phyloP scores from a whole-genome alignment of 495 filamentous ascomycete species.

The Aspergillus baeticus region DNA sequence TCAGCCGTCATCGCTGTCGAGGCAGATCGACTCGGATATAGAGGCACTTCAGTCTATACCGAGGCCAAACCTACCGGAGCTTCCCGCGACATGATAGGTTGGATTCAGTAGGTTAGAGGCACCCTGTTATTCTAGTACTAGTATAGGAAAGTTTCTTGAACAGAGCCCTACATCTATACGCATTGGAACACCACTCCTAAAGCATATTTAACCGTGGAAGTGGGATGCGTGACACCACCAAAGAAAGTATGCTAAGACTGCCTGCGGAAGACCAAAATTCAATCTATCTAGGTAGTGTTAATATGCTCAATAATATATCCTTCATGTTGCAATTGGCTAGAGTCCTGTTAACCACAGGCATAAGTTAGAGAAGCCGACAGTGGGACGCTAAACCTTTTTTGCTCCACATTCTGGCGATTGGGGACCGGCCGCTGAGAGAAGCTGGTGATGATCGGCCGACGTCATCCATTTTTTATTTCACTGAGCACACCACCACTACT shows the following conservation, averaged over 20 bases:
- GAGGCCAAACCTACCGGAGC: conserved; percentile 19
- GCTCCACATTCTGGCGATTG: background rate
- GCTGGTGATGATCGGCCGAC: conserved; percentile 6
- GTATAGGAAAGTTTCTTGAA: background rate
- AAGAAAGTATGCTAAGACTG: too few species aligned
- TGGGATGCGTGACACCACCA: too few species aligned
- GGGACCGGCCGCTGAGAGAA: too few species aligned
- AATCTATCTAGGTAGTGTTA: too few species aligned
- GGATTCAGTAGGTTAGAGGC: background rate
- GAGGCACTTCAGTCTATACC: conserved; percentile 12
- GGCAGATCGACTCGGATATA: conserved; percentile 15
- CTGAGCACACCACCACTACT: background rate
- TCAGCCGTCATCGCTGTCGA: conserved; percentile 16
- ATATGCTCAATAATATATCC: too few species aligned
- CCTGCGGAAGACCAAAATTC: too few species aligned
- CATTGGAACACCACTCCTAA: background rate
- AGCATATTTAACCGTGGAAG: too few species aligned
- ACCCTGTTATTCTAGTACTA: too few species aligned
- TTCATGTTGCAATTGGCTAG: too few species aligned
- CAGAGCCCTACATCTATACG: background rate
- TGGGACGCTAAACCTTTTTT: too few species aligned
- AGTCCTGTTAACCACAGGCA: too few species aligned
- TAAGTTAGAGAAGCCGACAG: too few species aligned
- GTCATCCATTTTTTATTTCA: background rate
- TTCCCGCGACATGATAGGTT: conserved; percentile 11